Evolutionary conservation across 495 filamentous ascomycete genomes (phyloP), one percentile per base, ranked within the genome.

Genomic region (Penicillium lagena): DNA sequence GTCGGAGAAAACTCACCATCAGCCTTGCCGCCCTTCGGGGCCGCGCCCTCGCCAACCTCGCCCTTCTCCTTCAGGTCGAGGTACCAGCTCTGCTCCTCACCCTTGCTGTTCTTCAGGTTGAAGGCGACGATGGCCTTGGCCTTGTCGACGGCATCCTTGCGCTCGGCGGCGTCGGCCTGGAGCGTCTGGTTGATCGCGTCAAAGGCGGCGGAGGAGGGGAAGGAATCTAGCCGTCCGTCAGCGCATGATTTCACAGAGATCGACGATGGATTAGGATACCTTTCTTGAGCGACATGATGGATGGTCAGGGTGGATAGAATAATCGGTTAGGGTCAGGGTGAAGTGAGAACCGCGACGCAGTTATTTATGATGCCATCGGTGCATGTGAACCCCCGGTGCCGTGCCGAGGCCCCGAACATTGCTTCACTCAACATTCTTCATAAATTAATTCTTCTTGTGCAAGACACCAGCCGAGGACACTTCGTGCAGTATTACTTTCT

Each of bases 61-160:
- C 91, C 93, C 54, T 85, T 87, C 54, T 88, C 77, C 75, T 96
- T 97, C 33, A 97, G 77, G 67, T 98, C 93, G 58, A 98, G 90
- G 73, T 91, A 77, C 91, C 91, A 98, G 71, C 79, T 84, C 51
- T 85, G 80, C 47, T 80, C 81, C 67, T 87, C 77, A 46, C 86
- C 88, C 14, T 76, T 75, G 43, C 71, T 66, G 77, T 97, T 96
- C 78, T 95, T 97, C 46, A 98, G 68, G 42, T 78, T 87, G 72
- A 98, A 97, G 30, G 85, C 83, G 60, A 95, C 95, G 62, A 97
- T 76, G 39, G 87, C 89, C 57, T 85, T 86, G 62, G 81, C 89
- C 58, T 87, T 79, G 67, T 90, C 86, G 55, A 97, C 81, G 44
- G 90, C 90, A 43, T 89, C 83, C 70, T 94, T 87, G 56, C 83